These are phyloP conservation scores for Voacanga thouarsii DNA, from an alignment of 257 asterid genomes.

Conservation along the genomic window DNA sequence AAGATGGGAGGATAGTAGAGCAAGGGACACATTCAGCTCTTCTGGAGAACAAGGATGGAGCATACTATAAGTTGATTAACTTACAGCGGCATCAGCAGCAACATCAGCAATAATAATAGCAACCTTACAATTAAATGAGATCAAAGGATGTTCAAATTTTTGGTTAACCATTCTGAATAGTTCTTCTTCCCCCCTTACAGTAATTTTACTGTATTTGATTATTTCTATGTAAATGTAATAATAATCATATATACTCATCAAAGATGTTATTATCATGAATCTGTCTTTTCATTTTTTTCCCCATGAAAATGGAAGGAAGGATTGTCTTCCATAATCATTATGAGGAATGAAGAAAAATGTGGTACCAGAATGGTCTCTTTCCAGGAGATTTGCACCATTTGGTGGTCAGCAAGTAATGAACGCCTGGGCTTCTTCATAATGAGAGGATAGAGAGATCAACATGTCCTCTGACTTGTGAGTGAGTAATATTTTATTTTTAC, in stretches of 20 bases:
- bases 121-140: neutral
- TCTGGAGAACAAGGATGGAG: conserved; percentile 30
- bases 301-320: no score
- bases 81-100: conserved; percentile 20
- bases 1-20: conserved; percentile 28
- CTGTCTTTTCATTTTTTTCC: neutral
- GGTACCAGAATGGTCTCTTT: no score
- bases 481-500: no score
- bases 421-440: no score
- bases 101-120: conserved; percentile 1
- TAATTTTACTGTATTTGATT: conserved; percentile 6
- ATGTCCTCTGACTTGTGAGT: no score
- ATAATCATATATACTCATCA: neutral
- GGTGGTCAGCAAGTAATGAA: no score
- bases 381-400: no score
- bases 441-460: no score
- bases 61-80: conserved; percentile 26
- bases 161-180: conserved; percentile 11
- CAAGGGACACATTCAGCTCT: conserved; percentile 28
- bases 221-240: conserved; percentile 11
- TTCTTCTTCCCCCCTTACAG: neutral
- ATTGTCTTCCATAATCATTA: no score
- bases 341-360: no score
- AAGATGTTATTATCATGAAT: neutral
- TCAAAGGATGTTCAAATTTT: neutral